These are phyloP conservation scores for Eucalyptus pauciflora DNA, from an alignment of 345 rosid species.

Conservation along the genomic window DNA sequence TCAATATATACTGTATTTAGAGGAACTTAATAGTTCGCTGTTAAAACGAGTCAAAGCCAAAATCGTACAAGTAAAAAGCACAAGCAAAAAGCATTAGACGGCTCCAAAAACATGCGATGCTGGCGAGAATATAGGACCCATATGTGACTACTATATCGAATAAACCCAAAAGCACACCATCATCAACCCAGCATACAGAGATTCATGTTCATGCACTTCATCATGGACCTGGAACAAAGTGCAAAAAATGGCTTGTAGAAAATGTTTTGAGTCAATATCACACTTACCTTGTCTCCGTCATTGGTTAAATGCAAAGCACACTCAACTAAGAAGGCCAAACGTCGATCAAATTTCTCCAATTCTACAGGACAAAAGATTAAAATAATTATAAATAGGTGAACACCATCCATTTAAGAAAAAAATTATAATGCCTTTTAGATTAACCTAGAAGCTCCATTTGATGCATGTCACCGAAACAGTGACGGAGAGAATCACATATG, in stretches of 20 bases:
- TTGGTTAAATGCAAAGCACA: conserved; percentile 69
- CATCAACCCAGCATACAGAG: neutral
- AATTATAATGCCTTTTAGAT: neutral
- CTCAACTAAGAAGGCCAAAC: conserved; percentile 34
- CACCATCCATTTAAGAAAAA: neutral
- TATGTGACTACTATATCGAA: neutral
- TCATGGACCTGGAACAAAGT: neutral
- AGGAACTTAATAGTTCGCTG: neutral
- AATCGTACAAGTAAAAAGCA: neutral
- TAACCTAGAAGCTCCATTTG: conserved; percentile 23
- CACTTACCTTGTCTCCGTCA: conserved; percentile 88
- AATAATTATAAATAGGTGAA: neutral
- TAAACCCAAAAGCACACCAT: neutral
- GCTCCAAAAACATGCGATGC: neutral
- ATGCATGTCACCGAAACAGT: conserved; percentile 31
- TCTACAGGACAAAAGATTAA: conserved; percentile 11
- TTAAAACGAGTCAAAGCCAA: neutral
- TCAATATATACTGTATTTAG: neutral
- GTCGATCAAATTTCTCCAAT: conserved; percentile 13
- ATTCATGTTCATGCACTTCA: neutral
- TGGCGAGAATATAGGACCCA: neutral
- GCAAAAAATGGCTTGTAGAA: neutral
- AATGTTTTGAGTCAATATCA: neutral
- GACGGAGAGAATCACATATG: conserved; percentile 68
- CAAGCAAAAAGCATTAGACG: neutral